Evolutionary conservation across 2,329 filamentous ascomycete genomes (phyloP).

Genomic region (Saccharata proteae): DNA sequence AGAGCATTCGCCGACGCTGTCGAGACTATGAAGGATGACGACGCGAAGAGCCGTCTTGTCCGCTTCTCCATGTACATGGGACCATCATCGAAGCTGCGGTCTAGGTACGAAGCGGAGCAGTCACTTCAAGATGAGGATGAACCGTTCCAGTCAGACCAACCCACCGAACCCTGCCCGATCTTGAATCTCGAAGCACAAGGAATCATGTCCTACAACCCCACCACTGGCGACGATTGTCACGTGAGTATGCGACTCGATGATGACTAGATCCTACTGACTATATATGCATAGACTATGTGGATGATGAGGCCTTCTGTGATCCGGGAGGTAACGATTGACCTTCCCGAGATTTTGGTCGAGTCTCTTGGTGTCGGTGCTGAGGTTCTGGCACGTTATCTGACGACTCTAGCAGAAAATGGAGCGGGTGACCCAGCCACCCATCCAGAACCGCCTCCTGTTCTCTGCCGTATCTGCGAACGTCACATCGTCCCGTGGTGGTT

Average conservation of each 20-base stretch:
- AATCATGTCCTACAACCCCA: slow-evolving; percentile 92
- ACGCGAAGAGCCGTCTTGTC: slow-evolving; percentile 71
- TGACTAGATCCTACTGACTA: slow-evolving; percentile 4
- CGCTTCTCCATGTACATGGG: slow-evolving; percentile 26
- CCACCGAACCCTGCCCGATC: slow-evolving; percentile 34
- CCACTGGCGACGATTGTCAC: slow-evolving; percentile 78
- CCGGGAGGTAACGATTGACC: slow-evolving; percentile 88
- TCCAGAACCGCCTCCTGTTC: slow-evolving; percentile 68
- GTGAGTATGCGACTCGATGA: slow-evolving; percentile 45
- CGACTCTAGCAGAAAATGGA: slow-evolving; percentile 72
- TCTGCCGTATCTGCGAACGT: slow-evolving; percentile 94
- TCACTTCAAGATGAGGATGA: slow-evolving; percentile 20
- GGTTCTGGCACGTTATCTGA: slow-evolving; percentile 87
- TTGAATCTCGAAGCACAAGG: slow-evolving; percentile 89
- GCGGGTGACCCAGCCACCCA: slow-evolving; percentile 62
- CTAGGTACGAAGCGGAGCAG: slow-evolving; percentile 16
- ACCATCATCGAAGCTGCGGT: slow-evolving; percentile 21
- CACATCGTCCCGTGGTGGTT: slow-evolving; percentile 99
- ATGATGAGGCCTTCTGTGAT: slow-evolving; percentile 91
- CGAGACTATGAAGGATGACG: slow-evolving; percentile 80
- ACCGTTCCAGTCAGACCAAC: slow-evolving; percentile 22
- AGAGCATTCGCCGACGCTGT: slow-evolving; percentile 71
- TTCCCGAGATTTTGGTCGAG: slow-evolving; percentile 80
- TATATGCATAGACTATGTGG: slow-evolving; percentile 81
- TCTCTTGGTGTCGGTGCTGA: slow-evolving; percentile 90